Evolutionary conservation across 2,329 filamentous ascomycete species (phyloP), one percentile per base, ranked within the genome.

Genomic region (Aspergillus sp.): DNA sequence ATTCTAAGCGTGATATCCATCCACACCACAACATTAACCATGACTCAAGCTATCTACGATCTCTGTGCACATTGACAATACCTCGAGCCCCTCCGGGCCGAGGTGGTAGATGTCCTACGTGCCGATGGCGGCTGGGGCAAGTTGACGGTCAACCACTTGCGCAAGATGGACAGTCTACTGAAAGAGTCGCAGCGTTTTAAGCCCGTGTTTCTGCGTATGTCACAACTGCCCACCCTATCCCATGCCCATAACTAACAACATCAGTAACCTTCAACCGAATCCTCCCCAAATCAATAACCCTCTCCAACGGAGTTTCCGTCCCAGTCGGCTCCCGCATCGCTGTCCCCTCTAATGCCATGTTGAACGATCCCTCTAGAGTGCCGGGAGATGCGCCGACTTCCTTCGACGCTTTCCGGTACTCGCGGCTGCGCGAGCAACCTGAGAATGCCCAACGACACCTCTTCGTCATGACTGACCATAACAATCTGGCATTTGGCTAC

Each of bases 401-500:
- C 0, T 74, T 71, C 56, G 68, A 74, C 43, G 61, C 59, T 4
- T 65, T 70, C 4, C 65, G 73, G 1, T 67, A 57, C 54, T 68
- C 64, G 17, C 58, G 62, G 8, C 36, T 63, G 25, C 62, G 68
- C n/a, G 48, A 60, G 10, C 17, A 53, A 12, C 51, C 62, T 10
- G 61, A 59, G 2, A 30, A 70, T 13, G 61, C 58, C 15, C 59
- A 61, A 32, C 41, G 62, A 47, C 23, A 57, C 39, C 63, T 69
- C 59, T 63, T 65, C 32, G 61, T 64, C 8, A 65, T 65, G 15
- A 68, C 70, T 0, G 61, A 55, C 19, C 38, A 30, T 9, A 60
- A 59, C 0, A 59, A 63, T 10, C 63, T 73, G 5, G 59, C 64
- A 30, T 77, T 74, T 49, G 74, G 75, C 5, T 66, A 72, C 43